These are phyloP conservation scores for Gnomoniopsis sp. DNA, from an alignment of 2,329 filamentous ascomycete species.

Conservation along the genomic window DNA sequence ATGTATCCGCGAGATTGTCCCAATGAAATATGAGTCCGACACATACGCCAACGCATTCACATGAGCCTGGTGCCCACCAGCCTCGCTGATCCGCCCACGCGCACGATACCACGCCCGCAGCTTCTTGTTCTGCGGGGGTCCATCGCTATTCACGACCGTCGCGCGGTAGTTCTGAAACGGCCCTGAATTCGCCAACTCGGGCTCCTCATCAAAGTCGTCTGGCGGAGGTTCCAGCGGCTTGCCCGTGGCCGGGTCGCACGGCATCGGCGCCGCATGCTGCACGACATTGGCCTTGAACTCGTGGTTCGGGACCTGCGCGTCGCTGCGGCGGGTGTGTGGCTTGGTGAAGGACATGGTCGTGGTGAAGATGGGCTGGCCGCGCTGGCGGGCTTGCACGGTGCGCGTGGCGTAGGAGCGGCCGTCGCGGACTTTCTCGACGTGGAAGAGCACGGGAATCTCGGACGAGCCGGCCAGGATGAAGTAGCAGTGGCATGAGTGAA, in stretches of 20 bases:
- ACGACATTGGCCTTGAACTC: conserved; percentile 40
- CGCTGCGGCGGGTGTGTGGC: conserved; percentile 43
- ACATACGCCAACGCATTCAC: conserved; percentile 89
- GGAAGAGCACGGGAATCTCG: conserved; percentile 84
- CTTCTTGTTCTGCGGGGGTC: conserved; percentile 54
- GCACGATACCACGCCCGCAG: conserved; percentile 73
- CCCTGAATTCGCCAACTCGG: conserved; percentile 47
- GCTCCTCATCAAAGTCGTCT: conserved; percentile 39
- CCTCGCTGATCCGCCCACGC: conserved; percentile 67
- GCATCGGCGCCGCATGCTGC: conserved; percentile 63
- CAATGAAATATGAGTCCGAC: conserved; percentile 90
- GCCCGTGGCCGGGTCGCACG: conserved; percentile 34
- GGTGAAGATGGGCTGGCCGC: conserved; percentile 88
- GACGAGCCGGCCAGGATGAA: conserved; percentile 89
- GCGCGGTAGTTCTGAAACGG: conserved; percentile 47
- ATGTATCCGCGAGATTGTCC: conserved; percentile 79
- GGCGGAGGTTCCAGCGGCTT: conserved; percentile 30
- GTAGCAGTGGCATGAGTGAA: conserved; percentile 99
- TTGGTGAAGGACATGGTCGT: conserved; percentile 87
- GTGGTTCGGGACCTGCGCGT: conserved; percentile 1
- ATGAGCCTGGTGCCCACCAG: conserved; percentile 76
- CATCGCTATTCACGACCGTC: conserved; percentile 36
- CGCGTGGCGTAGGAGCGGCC: conserved; percentile 86
- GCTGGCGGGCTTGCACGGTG: conserved; percentile 92
- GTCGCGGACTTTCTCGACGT: conserved; percentile 90